Percentiles rank a stretch among this genome's conserved stretches.
Conservation (phyloP, 2,329 filamentous ascomycete species). For the Penicillium sp. region DNA sequence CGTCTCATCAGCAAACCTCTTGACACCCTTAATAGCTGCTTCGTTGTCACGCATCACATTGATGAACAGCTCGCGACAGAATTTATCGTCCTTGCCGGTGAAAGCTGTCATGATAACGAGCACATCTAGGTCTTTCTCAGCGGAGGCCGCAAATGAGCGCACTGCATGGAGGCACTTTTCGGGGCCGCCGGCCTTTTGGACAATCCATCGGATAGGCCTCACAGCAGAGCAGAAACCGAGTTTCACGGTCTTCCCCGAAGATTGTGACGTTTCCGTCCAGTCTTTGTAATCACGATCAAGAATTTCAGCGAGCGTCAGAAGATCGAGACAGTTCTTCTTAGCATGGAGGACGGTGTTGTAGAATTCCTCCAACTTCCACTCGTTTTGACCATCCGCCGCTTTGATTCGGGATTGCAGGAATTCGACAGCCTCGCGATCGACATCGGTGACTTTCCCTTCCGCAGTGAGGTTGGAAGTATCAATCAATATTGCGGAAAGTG, state of each 20-base stretch:
- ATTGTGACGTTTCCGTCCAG: slow-evolving; percentile 48
- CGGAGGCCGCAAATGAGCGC: slow-evolving; percentile 45
- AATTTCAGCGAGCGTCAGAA: slow-evolving; percentile 53
- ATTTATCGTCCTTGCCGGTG: slow-evolving; percentile 40
- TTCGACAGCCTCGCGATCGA: slow-evolving; percentile 48
- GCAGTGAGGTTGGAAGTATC: slow-evolving; percentile 46
- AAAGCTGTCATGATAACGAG: slow-evolving; percentile 60
- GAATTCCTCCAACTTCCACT: slow-evolving; percentile 50
- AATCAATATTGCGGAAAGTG: slow-evolving; percentile 43
- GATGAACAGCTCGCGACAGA: slow-evolving; percentile 53
- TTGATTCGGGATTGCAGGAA: slow-evolving; percentile 53
- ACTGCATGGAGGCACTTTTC: slow-evolving; percentile 43
- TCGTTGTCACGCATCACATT: slow-evolving; percentile 41
- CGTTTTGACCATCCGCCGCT: background rate
- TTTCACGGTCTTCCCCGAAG: slow-evolving; percentile 36
- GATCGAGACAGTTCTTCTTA: slow-evolving; percentile 53
- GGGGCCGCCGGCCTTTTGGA: slow-evolving; percentile 44
- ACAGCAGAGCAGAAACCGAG: slow-evolving; percentile 60
- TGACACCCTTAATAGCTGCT: slow-evolving; percentile 40
- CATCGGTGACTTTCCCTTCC: slow-evolving; percentile 45
- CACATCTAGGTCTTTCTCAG: slow-evolving; percentile 48
- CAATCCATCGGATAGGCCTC: slow-evolving; percentile 53
- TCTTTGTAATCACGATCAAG: slow-evolving; percentile 62
- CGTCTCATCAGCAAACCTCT: slow-evolving; percentile 44
- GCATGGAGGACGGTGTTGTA: slow-evolving; percentile 51